Conservation (phyloP, 169 alveolate genomes). For the Cryptosporidium ryanae region DNA sequence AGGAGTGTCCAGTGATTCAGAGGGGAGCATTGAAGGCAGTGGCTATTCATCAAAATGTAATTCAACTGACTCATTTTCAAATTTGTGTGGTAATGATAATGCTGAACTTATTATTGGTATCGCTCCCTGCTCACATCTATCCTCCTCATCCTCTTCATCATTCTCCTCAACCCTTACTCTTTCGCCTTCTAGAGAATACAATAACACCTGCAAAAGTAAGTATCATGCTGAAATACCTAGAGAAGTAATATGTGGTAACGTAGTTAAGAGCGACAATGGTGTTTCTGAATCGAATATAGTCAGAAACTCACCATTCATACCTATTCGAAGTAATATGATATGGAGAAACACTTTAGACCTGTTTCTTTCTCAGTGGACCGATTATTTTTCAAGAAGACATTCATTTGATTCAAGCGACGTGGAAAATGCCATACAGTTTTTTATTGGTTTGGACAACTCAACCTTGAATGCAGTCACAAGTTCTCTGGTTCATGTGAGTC, state of each 20-base stretch:
- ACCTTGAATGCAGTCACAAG: slow-evolving; percentile 42
- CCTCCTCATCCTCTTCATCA: no score
- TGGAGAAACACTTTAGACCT: slow-evolving; percentile 36
- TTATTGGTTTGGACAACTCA: slow-evolving; percentile 31
- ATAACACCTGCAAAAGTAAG: neutral
- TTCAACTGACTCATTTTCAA: slow-evolving; percentile 14
- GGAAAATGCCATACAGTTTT: slow-evolving; percentile 54
- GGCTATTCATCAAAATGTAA: slow-evolving; percentile 2
- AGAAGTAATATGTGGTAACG: neutral
- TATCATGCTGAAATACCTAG: neutral
- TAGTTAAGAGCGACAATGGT: neutral
- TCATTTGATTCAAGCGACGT: slow-evolving; percentile 41
- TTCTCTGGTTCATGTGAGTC: slow-evolving; percentile 53
- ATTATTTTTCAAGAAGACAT: slow-evolving; percentile 38
- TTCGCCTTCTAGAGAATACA: neutral
- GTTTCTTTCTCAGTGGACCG: slow-evolving; percentile 44
- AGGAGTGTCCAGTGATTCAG: neutral
- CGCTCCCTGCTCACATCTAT: no score
- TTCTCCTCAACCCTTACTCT: no score
- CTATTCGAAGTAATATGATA: slow-evolving; percentile 8
- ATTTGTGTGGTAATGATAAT: slow-evolving; percentile 6
- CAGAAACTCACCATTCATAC: slow-evolving; percentile 35
- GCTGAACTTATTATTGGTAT: neutral
- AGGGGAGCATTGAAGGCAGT: slow-evolving; percentile 1
- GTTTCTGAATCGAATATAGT: slow-evolving; percentile 3